Evolutionary conservation across 164 flowering plant genomes (phyloP).

Genomic region (Litsea cubeba): DNA sequence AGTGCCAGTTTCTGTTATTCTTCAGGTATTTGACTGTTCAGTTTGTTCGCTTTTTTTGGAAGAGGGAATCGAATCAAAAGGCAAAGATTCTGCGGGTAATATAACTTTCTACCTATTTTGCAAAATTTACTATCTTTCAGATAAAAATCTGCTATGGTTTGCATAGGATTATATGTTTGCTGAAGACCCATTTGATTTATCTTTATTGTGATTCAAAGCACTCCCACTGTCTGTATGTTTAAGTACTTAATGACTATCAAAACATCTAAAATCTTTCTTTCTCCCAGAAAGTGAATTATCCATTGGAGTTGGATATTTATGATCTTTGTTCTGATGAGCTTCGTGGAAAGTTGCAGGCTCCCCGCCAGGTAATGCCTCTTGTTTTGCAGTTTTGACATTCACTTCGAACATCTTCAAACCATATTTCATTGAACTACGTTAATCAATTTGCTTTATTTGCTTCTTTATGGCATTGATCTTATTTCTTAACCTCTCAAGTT

Average conservation of each 20-base stretch:
- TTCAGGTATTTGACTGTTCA: slow-evolving; percentile 90
- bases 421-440: not conserved
- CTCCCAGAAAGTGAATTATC: slow-evolving; percentile 93
- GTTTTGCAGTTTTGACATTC: not conserved
- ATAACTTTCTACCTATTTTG: not conserved
- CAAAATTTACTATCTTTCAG: not conserved
- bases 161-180: not conserved
- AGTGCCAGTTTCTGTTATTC: slow-evolving; percentile 3
- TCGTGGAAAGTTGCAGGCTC: slow-evolving; percentile 64
- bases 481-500: slow-evolving; percentile 18
- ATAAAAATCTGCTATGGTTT: not conserved
- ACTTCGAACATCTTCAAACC: not conserved
- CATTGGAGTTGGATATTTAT: slow-evolving; percentile 86
- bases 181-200: not conserved
- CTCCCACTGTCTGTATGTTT: not conserved
- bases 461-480: not conserved
- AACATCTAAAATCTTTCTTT: not conserved
- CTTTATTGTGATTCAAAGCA: not conserved
- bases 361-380: slow-evolving; percentile 59
- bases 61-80: slow-evolving; percentile 93
- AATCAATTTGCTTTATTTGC: not conserved
- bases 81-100: slow-evolving; percentile 95
- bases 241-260: not conserved
- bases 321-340: slow-evolving; percentile 93
- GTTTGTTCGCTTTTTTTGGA: slow-evolving; percentile 99